A percentile compares a stretch with the other conserved stretches of the same genome.
Evolutionary conservation across 768 basidiomycete genomes (phyloP).

Genomic region (Boletus sensibilis): DNA sequence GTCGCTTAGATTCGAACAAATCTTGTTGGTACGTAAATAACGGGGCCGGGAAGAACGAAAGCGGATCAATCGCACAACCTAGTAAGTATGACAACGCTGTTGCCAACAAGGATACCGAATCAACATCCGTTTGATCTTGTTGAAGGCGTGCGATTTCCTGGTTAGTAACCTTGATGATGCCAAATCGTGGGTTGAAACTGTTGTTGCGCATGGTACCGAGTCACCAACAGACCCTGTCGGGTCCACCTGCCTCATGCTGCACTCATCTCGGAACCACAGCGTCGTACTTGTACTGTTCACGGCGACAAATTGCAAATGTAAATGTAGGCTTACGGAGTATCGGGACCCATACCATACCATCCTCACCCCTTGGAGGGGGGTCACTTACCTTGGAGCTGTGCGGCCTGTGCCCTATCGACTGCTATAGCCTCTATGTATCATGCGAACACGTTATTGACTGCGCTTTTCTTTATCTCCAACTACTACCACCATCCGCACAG

Average conservation of each 20-base stretch:
- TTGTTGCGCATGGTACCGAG: neutral
- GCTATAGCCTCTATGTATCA: neutral
- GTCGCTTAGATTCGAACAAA: neutral
- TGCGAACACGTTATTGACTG: neutral
- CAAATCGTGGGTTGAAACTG: neutral
- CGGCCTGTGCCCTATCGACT: too few relatives aligned
- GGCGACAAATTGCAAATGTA: too few relatives aligned
- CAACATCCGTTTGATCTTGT: neutral
- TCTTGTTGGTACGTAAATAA: neutral
- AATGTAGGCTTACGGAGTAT: neutral
- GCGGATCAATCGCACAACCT: neutral
- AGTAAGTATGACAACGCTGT: neutral
- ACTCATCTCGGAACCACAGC: neutral
- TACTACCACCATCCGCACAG: conserved; percentile 15
- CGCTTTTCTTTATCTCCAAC: neutral
- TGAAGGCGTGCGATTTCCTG: neutral
- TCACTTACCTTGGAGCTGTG: too few relatives aligned
- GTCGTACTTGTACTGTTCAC: neutral
- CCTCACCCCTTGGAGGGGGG: neutral
- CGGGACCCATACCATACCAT: too few relatives aligned
- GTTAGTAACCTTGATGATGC: too few relatives aligned
- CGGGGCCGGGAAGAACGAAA: too few relatives aligned
- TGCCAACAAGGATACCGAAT: neutral
- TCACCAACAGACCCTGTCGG: too few relatives aligned
- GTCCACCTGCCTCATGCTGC: neutral